phyloP scores from a whole-genome alignment of 2,329 filamentous ascomycete genomes.

The Lasiodiplodia citricola region DNA sequence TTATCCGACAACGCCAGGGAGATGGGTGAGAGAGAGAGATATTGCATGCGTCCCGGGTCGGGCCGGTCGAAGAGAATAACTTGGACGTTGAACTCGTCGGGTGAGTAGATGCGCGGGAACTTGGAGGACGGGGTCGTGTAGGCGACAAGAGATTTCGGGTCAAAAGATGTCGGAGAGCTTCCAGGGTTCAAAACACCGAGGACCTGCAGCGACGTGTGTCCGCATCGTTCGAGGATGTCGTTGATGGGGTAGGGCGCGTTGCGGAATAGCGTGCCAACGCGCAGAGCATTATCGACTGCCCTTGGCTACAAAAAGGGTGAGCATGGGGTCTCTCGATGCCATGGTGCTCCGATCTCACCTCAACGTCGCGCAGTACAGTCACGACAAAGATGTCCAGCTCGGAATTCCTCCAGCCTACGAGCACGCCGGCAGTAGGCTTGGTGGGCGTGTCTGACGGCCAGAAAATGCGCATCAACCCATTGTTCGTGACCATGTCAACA shows the following conservation, averaged over 20 bases:
- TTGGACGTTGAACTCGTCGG: conserved; percentile 73
- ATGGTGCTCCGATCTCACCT: conserved; percentile 62
- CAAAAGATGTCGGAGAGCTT: conserved; percentile 57
- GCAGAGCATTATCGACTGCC: conserved; percentile 86
- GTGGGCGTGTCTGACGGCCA: conserved; percentile 89
- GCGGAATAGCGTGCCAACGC: conserved; percentile 80
- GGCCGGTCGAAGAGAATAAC: conserved; percentile 89
- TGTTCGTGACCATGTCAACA: conserved; percentile 68
- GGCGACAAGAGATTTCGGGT: conserved; percentile 67
- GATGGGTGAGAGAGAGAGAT: conserved; percentile 89
- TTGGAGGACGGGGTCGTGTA: conserved; percentile 56
- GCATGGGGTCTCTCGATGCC: neutral
- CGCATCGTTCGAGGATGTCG: conserved; percentile 84
- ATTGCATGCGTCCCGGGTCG: conserved; percentile 88
- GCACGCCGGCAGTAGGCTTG: conserved; percentile 77
- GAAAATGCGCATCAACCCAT: conserved; percentile 97
- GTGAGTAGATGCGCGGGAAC: conserved; percentile 76
- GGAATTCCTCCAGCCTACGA: conserved; percentile 96
- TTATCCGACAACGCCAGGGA: conserved; percentile 78
- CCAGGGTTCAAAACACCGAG: conserved; percentile 78
- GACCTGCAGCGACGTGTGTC: conserved; percentile 80
- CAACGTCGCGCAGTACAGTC: conserved; percentile 85
- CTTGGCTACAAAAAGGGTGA: conserved; percentile 59
- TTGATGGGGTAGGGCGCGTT: conserved; percentile 79
- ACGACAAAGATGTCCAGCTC: conserved; percentile 89